Percentiles rank a stretch among this genome's conserved stretches.
Evolutionary conservation across 2,329 filamentous ascomycete genomes (phyloP).

Genomic region (Balansia obtecta): DNA sequence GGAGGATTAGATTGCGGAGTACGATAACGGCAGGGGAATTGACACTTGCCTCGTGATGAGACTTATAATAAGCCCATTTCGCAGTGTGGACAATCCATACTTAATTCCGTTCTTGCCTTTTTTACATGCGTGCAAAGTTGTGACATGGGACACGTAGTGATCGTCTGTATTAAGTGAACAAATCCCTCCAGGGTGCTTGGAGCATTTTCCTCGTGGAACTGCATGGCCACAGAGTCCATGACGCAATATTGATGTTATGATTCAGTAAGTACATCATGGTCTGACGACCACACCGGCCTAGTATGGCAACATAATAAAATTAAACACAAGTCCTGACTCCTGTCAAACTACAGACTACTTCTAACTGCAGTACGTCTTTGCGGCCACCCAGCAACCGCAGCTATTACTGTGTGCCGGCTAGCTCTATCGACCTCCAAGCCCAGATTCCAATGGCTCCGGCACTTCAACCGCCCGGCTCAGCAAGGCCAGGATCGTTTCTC

Average conservation of each 20-base stretch:
- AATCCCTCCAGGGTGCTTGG: too few relatives aligned
- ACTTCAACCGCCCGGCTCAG: neutral
- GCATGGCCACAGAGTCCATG: neutral
- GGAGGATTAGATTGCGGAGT: too few relatives aligned
- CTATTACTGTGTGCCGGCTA: too few relatives aligned
- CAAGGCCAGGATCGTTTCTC: neutral
- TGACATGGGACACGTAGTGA: neutral
- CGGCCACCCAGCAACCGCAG: too few relatives aligned
- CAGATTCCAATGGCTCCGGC: neutral
- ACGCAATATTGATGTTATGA: neutral
- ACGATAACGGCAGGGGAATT: too few relatives aligned
- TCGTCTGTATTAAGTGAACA: neutral
- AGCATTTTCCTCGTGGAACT: neutral
- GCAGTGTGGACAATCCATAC: too few relatives aligned
- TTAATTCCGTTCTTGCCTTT: too few relatives aligned
- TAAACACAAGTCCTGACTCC: neutral
- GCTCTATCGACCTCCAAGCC: too few relatives aligned
- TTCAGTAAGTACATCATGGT: neutral
- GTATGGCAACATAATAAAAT: neutral
- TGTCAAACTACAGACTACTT: neutral
- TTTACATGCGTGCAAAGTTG: neutral
- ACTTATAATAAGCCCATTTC: too few relatives aligned
- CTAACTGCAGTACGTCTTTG: too few relatives aligned
- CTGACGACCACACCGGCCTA: neutral
- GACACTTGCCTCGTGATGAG: too few relatives aligned